Evolutionary conservation across 1,139 yeast genomes (phyloP).

Genomic region (Suhomyces maxii): DNA sequence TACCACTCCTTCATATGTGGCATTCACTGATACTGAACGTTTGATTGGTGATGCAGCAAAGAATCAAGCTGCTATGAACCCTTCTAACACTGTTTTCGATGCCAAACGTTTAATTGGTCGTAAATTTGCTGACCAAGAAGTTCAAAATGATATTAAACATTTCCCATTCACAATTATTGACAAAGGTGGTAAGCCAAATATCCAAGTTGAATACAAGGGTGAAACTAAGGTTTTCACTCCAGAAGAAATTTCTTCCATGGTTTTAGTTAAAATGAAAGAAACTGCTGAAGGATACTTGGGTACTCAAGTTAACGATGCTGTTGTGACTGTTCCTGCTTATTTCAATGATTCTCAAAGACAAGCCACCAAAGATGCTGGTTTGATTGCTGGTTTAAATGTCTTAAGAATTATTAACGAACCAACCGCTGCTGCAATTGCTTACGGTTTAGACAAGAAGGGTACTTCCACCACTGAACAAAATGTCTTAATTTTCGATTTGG

Average conservation of each 20-base stretch:
- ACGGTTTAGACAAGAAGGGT: slow-evolving; percentile 43
- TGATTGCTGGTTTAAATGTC: slow-evolving; percentile 50
- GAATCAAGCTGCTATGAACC: slow-evolving; percentile 34
- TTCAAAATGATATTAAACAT: slow-evolving; percentile 43
- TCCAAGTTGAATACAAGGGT: slow-evolving; percentile 25
- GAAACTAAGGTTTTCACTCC: slow-evolving; percentile 24
- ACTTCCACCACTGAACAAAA: slow-evolving; percentile 21
- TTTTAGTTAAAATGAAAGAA: slow-evolving; percentile 44
- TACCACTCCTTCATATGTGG: slow-evolving; percentile 31
- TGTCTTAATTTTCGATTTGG: slow-evolving; percentile 49
- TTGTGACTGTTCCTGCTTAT: slow-evolving; percentile 52
- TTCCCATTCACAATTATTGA: slow-evolving; percentile 44
- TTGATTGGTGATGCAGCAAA: slow-evolving; percentile 34
- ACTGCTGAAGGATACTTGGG: slow-evolving; percentile 50
- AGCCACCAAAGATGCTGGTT: slow-evolving; percentile 53
- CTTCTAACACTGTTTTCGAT: slow-evolving; percentile 30
- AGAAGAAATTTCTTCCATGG: slow-evolving; percentile 27
- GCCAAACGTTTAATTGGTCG: slow-evolving; percentile 44
- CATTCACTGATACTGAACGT: slow-evolving; percentile 30
- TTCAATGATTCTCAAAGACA: slow-evolving; percentile 53
- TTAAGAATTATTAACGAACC: slow-evolving; percentile 53
- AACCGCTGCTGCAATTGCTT: slow-evolving; percentile 53
- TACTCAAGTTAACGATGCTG: slow-evolving; percentile 44
- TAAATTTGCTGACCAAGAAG: slow-evolving; percentile 44
- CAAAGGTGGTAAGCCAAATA: slow-evolving; percentile 21